These are phyloP conservation scores for Penicillium arizonense DNA, from an alignment of 495 filamentous ascomycete species.

Conservation along the genomic window DNA sequence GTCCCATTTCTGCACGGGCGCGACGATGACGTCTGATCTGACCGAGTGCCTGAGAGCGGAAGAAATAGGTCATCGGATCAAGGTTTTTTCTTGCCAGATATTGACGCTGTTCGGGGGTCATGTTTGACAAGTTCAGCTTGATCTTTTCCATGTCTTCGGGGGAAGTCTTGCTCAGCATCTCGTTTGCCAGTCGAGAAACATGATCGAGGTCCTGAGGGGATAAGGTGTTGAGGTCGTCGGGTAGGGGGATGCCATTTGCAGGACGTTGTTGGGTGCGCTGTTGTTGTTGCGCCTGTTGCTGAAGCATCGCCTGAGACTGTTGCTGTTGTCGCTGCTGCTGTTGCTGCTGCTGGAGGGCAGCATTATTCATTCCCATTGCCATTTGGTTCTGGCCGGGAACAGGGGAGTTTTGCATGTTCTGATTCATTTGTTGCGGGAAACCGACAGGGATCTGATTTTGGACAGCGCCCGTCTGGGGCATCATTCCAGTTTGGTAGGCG, in stretches of 20 bases:
- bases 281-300: conserved; percentile 38
- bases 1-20: conserved; percentile 32
- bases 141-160: conserved; percentile 47
- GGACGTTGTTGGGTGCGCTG: conserved; percentile 38
- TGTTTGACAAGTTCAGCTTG: conserved; percentile 38
- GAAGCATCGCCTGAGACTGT: conserved; percentile 28
- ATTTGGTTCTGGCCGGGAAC: conserved; percentile 44
- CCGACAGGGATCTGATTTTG: conserved; percentile 38
- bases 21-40: conserved; percentile 37
- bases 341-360: conserved; percentile 30
- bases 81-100: conserved; percentile 38
- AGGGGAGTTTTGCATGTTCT: conserved; percentile 51
- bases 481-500: conserved; percentile 44
- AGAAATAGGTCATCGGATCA: conserved; percentile 50
- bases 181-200: conserved; percentile 41
- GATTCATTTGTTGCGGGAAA: conserved; percentile 54
- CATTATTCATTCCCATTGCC: conserved; percentile 46
- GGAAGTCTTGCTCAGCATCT: conserved; percentile 38
- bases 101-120: conserved; percentile 45
- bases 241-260: conserved; percentile 22
- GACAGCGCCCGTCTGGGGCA: conserved; percentile 39
- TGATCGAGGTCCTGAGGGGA: conserved; percentile 41
- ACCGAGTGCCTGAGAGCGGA: conserved; percentile 47
- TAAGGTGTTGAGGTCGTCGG: conserved; percentile 40
- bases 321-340: conserved; percentile 23